These are phyloP conservation scores for Vigna mungo DNA, from an alignment of 306 rosid genomes.

Conservation along the genomic window DNA sequence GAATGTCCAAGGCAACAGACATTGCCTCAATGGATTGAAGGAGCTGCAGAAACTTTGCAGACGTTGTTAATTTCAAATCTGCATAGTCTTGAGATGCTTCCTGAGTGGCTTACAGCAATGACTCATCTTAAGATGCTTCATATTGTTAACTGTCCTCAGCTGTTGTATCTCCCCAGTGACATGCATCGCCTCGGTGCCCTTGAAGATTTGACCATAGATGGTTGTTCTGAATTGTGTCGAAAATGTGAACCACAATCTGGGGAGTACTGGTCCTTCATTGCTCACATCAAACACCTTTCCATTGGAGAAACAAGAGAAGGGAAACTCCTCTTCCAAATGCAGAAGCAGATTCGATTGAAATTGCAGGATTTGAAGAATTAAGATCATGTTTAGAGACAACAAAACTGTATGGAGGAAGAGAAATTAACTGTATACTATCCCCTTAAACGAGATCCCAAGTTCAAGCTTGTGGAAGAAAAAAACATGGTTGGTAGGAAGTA, in stretches of 20 bases:
- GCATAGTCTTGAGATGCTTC: constrained; percentile 21
- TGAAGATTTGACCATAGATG: neutral
- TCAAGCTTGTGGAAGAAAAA: too few species aligned
- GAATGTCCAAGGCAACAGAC: neutral
- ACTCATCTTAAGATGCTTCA: neutral
- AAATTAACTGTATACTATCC: too few species aligned
- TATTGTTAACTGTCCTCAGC: neutral
- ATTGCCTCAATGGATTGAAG: constrained; percentile 31
- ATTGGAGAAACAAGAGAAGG: neutral
- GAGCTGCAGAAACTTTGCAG: neutral
- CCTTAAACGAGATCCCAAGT: too few species aligned
- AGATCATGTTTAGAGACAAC: neutral
- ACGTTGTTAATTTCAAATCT: neutral
- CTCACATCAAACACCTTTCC: neutral
- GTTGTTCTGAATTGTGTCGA: constrained; percentile 5
- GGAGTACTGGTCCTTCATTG: neutral
- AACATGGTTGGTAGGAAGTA: too few species aligned
- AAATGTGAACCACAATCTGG: neutral
- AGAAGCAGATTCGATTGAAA: neutral
- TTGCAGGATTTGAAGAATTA: neutral
- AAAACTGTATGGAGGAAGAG: too few species aligned
- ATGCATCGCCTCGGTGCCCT: neutral
- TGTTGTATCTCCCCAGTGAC: neutral
- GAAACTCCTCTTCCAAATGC: neutral
- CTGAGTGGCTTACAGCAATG: neutral